These are phyloP conservation scores for Senecio squalidus DNA, from an alignment of 140 eudicot species.

Conservation along the genomic window DNA sequence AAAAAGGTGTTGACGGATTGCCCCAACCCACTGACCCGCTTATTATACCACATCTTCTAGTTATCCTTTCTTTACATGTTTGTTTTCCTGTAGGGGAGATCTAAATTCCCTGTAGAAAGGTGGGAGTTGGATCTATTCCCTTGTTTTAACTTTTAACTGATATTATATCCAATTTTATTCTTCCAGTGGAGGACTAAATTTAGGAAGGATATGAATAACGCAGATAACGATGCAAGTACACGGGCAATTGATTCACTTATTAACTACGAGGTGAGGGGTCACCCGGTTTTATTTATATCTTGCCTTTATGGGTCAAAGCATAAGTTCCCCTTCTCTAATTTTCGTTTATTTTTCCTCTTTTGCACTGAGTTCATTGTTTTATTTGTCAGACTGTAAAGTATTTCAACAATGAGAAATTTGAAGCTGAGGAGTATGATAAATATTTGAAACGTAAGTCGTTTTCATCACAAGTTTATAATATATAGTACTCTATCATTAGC, in stretches of 20 bases:
- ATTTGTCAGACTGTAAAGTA: slow-evolving; percentile 79
- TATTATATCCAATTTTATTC: slow-evolving; percentile 9
- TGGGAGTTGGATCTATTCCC: too few relatives aligned
- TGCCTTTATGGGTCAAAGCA: background rate
- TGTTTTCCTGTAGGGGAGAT: too few relatives aligned
- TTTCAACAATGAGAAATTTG: slow-evolving; percentile 82
- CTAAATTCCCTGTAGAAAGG: too few relatives aligned
- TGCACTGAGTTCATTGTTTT: background rate
- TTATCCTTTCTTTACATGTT: too few relatives aligned
- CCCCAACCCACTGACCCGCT: too few relatives aligned
- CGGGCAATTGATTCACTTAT: slow-evolving; percentile 91
- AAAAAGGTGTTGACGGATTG: too few relatives aligned
- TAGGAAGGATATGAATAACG: slow-evolving; percentile 90
- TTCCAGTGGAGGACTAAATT: slow-evolving; percentile 96
- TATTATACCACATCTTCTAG: too few relatives aligned
- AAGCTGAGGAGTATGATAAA: slow-evolving; percentile 78
- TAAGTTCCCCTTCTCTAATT: slow-evolving; percentile 2
- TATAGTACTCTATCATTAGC: background rate
- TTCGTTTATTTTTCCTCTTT: slow-evolving; percentile 1
- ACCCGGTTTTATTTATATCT: background rate
- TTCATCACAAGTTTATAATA: slow-evolving; percentile 1
- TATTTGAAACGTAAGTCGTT: slow-evolving; percentile 63
- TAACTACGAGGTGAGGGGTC: slow-evolving; percentile 68
- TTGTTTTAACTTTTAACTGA: slow-evolving; percentile 1
- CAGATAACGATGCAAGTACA: slow-evolving; percentile 95